Percentiles rank a stretch among this genome's conserved stretches.
Conservation (phyloP, 2,329 filamentous ascomycete species). For the Colletotrichum filicis region DNA sequence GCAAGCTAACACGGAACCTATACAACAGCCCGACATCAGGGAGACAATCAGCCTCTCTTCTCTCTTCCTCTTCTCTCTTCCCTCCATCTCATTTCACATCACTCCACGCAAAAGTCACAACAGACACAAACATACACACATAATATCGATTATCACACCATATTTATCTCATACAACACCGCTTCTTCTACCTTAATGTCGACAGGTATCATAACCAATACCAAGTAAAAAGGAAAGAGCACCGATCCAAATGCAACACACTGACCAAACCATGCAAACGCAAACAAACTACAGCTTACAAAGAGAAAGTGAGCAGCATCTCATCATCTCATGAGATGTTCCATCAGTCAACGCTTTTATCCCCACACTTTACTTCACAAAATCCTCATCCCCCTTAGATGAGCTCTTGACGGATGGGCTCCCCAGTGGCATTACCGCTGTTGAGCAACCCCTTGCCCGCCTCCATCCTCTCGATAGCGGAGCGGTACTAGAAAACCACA, state of each 20-base stretch:
- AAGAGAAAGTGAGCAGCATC: neutral
- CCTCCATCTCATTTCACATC: neutral
- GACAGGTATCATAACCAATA: neutral
- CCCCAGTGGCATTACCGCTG: slow-evolving; percentile 11
- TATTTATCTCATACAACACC: neutral
- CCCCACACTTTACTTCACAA: neutral
- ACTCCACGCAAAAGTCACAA: neutral
- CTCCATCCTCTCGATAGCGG: slow-evolving; percentile 28
- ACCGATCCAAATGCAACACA: neutral
- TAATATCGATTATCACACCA: neutral
- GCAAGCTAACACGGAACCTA: neutral
- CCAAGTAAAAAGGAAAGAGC: neutral
- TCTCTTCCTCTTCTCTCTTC: neutral
- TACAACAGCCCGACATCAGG: too few relatives aligned
- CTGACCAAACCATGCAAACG: neutral
- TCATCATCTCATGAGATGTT: neutral
- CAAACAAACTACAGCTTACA: neutral
- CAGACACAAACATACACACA: neutral
- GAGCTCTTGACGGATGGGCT: slow-evolving; percentile 43
- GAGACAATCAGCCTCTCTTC: too few relatives aligned
- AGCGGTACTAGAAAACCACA: slow-evolving; percentile 15
- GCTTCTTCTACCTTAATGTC: neutral
- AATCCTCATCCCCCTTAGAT: slow-evolving; percentile 26
- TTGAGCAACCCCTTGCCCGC: neutral
- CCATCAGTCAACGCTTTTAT: neutral